These are phyloP conservation scores for Melanogaster broomeanus DNA, from an alignment of 768 basidiomycete species.

Conservation along the genomic window DNA sequence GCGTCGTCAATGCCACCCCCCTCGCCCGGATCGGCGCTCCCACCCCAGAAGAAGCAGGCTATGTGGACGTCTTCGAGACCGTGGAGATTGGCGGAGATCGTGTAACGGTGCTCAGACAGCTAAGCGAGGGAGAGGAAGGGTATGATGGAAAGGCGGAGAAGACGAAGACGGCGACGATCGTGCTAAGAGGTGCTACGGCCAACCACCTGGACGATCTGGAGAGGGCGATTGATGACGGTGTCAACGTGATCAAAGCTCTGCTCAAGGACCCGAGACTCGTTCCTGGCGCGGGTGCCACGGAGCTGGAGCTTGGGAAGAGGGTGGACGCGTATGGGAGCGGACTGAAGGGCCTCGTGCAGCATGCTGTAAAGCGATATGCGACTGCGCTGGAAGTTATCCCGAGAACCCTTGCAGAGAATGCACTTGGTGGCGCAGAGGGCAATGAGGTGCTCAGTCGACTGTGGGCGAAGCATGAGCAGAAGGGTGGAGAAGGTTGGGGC, in stretches of 20 bases:
- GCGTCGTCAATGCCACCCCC: slow-evolving; percentile 95
- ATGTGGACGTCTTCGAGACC: slow-evolving; percentile 92
- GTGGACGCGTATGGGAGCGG: slow-evolving; percentile 87
- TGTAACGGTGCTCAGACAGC: slow-evolving; percentile 93
- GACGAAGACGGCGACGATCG: slow-evolving; percentile 90
- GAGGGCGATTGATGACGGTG: slow-evolving; percentile 94
- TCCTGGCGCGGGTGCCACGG: slow-evolving; percentile 92
- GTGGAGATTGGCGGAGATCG: slow-evolving; percentile 97
- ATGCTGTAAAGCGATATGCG: slow-evolving; percentile 89
- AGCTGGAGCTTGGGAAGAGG: slow-evolving; percentile 86
- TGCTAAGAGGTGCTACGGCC: slow-evolving; percentile 91
- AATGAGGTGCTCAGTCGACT: slow-evolving; percentile 89
- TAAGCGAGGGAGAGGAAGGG: slow-evolving; percentile 62
- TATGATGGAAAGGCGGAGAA: slow-evolving; percentile 64
- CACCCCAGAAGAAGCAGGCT: slow-evolving; percentile 94
- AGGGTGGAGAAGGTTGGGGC: slow-evolving; percentile 74
- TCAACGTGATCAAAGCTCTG: slow-evolving; percentile 91
- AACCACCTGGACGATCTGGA: slow-evolving; percentile 96
- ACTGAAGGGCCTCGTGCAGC: slow-evolving; percentile 89
- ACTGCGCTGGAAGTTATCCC: slow-evolving; percentile 91
- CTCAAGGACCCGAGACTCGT: slow-evolving; percentile 89
- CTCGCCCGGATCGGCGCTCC: slow-evolving; percentile 95
- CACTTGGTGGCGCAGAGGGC: slow-evolving; percentile 85
- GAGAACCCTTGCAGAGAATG: slow-evolving; percentile 92
- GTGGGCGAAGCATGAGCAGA: slow-evolving; percentile 87